Evolutionary conservation across 2,329 filamentous ascomycete genomes (phyloP).

Genomic region (Alternaria longipes): DNA sequence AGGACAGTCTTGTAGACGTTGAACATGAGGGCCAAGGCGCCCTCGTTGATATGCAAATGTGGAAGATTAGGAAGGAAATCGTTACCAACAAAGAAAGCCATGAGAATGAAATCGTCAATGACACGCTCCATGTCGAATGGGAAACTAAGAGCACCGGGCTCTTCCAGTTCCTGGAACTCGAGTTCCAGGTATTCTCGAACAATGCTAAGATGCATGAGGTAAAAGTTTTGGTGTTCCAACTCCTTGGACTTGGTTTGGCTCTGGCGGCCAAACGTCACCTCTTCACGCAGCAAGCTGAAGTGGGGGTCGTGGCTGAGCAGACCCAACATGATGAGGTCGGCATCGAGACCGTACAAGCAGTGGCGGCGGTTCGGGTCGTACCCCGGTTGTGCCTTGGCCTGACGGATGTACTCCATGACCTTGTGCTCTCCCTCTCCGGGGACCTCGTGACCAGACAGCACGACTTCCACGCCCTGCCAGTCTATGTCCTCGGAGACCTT

Average conservation of each 20-base stretch:
- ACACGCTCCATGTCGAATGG: constrained; percentile 92
- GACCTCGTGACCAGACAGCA: constrained; percentile 96
- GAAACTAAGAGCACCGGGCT: constrained; percentile 75
- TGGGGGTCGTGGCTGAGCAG: constrained; percentile 97
- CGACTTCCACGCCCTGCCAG: constrained; percentile 96
- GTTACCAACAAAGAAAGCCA: constrained; percentile 99
- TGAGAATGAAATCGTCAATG: constrained; percentile 99
- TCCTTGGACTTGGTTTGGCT: constrained; percentile 92
- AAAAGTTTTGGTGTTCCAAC: constrained; percentile 98
- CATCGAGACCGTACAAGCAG: constrained; percentile 96
- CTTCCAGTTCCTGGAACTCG: constrained; percentile 92
- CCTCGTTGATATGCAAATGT: constrained; percentile 97
- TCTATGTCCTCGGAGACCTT: constrained; percentile 97
- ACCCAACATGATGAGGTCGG: constrained; percentile 98
- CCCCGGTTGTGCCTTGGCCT: constrained; percentile 91
- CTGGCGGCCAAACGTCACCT: constrained; percentile 94
- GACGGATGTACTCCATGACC: constrained; percentile 99
- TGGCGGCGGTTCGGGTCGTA: constrained; percentile 95
- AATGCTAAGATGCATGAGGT: constrained; percentile 94
- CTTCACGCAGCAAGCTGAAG: constrained; percentile 95
- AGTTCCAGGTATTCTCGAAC: constrained; percentile 96
- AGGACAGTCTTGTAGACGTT: constrained; percentile 92
- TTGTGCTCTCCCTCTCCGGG: constrained; percentile 99
- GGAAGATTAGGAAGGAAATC: constrained; percentile 98
- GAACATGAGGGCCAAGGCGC: constrained; percentile 96